Evolutionary conservation across 148 eudicot species (phyloP).

Genomic region (Chenopodium quinoa): DNA sequence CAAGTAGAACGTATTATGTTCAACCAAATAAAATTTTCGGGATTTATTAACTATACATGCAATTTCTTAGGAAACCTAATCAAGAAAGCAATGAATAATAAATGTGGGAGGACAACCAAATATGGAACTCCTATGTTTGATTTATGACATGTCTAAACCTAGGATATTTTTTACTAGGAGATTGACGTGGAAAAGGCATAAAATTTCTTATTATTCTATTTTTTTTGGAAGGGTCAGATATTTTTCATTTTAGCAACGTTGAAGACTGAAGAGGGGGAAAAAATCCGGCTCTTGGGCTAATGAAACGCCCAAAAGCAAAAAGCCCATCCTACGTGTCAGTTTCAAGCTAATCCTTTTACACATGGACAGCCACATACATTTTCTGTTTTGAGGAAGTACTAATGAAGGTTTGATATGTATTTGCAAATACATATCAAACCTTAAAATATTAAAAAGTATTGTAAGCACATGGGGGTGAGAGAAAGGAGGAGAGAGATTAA

Average conservation of each 20-base stretch:
- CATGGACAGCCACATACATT: slow-evolving; percentile 18
- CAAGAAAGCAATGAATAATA: no score
- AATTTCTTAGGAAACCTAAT: no score
- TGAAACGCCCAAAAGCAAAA: slow-evolving; percentile 17
- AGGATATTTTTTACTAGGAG: background rate
- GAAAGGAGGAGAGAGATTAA: no score
- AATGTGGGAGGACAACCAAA: background rate
- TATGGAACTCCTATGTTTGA: no score
- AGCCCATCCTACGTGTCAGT: slow-evolving; percentile 32
- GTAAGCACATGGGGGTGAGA: no score
- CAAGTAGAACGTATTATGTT: no score
- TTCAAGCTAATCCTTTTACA: slow-evolving; percentile 31
- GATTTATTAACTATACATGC: no score
- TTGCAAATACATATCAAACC: no score
- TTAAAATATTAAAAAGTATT: no score
- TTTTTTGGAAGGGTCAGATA: slow-evolving; percentile 21
- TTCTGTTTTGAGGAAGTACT: background rate
- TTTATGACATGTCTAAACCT: no score
- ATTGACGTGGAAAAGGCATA: background rate
- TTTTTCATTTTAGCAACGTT: background rate
- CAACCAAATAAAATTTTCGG: no score
- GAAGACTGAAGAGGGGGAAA: background rate
- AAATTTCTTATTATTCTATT: background rate
- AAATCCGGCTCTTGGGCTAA: slow-evolving; percentile 33
- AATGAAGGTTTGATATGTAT: no score